A percentile compares a stretch with the other conserved stretches of the same genome.
phyloP scores from a whole-genome alignment of 371 early-diverging fungal genomes.

The Capillidium rhysosporum region DNA sequence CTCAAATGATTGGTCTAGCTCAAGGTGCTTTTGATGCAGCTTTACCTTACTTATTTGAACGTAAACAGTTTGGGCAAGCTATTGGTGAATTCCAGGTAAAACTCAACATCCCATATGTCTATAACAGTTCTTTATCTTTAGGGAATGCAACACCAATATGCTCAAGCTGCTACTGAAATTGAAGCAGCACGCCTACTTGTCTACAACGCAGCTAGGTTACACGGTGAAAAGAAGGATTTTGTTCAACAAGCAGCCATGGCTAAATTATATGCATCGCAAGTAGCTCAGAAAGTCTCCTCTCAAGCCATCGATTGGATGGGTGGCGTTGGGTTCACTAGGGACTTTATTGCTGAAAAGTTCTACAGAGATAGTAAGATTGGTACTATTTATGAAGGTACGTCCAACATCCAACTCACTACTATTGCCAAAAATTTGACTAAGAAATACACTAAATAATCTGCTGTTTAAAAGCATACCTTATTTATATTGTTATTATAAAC shows the following conservation, averaged over 20 bases:
- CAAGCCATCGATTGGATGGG: conserved; percentile 92
- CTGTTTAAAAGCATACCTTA: no score
- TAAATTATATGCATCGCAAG: conserved; percentile 85
- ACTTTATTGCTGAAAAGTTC: conserved; percentile 75
- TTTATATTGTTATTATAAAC: no score
- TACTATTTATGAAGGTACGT: conserved; percentile 60
- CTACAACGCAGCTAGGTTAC: conserved; percentile 91
- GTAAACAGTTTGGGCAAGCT: conserved; percentile 77
- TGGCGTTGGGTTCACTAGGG: conserved; percentile 91
- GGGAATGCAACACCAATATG: conserved; percentile 93
- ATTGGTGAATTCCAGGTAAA: conserved; percentile 79
- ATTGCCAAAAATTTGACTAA: conserved; percentile 73
- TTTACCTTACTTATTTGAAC: conserved; percentile 82
- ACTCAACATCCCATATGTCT: background rate
- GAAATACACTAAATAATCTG: conserved; percentile 24
- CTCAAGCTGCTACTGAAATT: conserved; percentile 85
- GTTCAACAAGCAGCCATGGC: conserved; percentile 96
- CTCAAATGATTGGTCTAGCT: conserved; percentile 93
- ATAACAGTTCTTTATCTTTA: conserved; percentile 5
- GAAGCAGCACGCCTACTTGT: conserved; percentile 94
- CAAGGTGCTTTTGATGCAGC: conserved; percentile 86
- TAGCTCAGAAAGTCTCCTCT: conserved; percentile 79
- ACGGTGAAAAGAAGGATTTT: conserved; percentile 80
- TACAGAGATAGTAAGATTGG: conserved; percentile 95
- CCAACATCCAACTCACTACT: conserved; percentile 92